Conservation (phyloP, 2,329 filamentous ascomycete species). For the Pseudogymnoascus pannorum region DNA sequence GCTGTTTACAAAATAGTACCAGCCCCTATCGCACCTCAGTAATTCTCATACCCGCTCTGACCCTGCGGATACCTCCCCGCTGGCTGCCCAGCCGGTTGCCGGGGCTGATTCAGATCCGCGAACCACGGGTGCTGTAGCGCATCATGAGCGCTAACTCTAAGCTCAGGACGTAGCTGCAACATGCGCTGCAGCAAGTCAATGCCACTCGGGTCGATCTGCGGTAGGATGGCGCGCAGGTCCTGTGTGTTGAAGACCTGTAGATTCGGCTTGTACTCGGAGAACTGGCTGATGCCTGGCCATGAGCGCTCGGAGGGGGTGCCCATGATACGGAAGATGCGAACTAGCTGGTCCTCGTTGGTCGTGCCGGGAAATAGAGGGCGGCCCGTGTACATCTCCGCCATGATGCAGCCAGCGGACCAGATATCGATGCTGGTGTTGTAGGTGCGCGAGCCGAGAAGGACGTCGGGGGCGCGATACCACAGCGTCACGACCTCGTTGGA, state of each 20-base stretch:
- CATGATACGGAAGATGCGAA: conserved; percentile 98
- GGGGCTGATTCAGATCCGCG: conserved; percentile 57
- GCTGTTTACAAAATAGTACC: conserved; percentile 7
- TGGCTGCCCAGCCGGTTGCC: conserved; percentile 32
- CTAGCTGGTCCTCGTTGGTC: conserved; percentile 94
- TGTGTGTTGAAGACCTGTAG: conserved; percentile 94
- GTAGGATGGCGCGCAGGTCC: conserved; percentile 77
- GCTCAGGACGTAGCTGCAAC: conserved; percentile 87
- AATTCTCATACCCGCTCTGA: neutral
- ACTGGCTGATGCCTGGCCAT: conserved; percentile 91
- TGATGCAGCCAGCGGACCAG: conserved; percentile 98
- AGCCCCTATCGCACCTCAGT: neutral
- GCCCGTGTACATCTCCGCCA: conserved; percentile 99
- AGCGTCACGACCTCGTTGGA: conserved; percentile 96
- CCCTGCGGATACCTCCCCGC: conserved; percentile 5
- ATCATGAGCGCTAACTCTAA: conserved; percentile 80
- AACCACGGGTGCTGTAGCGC: conserved; percentile 93
- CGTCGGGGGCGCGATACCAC: conserved; percentile 96
- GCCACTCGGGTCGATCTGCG: conserved; percentile 80
- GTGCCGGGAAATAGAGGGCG: conserved; percentile 93
- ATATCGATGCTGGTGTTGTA: conserved; percentile 99
- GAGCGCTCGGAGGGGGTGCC: conserved; percentile 91
- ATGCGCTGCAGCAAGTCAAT: conserved; percentile 83
- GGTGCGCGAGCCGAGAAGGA: conserved; percentile 84
- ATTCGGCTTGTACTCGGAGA: conserved; percentile 95